Percentiles rank a stretch among this genome's conserved stretches.
phyloP scores from a whole-genome alignment of 2,329 filamentous ascomycete genomes.

The Macrophomina tecta region DNA sequence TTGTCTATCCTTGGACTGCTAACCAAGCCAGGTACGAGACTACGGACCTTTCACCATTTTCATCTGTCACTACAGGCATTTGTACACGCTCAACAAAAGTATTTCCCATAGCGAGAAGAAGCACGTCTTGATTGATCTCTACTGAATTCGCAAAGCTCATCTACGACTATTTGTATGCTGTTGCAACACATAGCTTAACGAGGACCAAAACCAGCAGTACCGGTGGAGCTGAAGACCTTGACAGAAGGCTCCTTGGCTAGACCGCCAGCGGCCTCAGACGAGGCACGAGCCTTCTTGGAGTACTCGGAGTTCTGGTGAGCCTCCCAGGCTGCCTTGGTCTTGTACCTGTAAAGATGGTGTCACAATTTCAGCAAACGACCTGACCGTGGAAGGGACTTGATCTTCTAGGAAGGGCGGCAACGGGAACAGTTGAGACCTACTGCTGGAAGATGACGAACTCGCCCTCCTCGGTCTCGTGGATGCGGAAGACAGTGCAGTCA shows the following conservation, averaged over 20 bases:
- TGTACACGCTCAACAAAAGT: not conserved
- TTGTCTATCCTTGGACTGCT: too few species aligned
- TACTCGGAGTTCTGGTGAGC: constrained; percentile 5
- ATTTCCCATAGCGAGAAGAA: not conserved
- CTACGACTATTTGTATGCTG: too few species aligned
- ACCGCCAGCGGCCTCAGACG: not conserved
- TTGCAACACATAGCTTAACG: not conserved
- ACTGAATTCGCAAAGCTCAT: not conserved
- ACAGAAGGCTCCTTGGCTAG: not conserved
- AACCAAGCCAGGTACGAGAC: too few species aligned
- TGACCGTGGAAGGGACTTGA: not conserved
- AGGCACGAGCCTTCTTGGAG: not conserved
- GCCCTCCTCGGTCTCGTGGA: constrained; percentile 2
- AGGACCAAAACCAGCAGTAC: constrained; percentile 1
- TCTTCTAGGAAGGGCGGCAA: not conserved
- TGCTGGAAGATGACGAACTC: constrained; percentile 10
- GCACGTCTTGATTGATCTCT: too few species aligned
- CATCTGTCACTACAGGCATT: too few species aligned
- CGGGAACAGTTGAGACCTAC: not conserved
- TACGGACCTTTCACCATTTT: too few species aligned
- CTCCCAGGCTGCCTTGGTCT: constrained; percentile 2
- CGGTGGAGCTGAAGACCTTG: constrained; percentile 2
- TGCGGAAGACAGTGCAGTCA: constrained; percentile 7
- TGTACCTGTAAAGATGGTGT: not conserved
- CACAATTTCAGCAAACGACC: not conserved